Evolutionary conservation across 2,329 filamentous ascomycete species (phyloP).

Genomic region (Fusarium camptoceras): DNA sequence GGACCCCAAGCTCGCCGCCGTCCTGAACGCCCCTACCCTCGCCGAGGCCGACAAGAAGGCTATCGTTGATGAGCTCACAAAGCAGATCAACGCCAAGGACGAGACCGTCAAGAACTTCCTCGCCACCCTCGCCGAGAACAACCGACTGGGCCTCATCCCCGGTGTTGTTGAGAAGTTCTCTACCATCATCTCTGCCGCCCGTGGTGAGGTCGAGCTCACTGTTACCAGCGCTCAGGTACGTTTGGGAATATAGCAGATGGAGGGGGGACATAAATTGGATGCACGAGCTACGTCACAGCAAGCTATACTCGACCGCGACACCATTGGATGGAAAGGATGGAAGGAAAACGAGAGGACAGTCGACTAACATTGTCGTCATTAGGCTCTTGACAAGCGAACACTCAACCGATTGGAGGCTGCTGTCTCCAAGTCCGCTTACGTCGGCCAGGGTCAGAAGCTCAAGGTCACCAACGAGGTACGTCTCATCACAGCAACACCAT

Average conservation of each 20-base stretch:
- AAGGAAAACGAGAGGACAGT: constrained; percentile 2
- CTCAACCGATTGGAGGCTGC: constrained; percentile 87
- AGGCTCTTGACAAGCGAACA: constrained; percentile 89
- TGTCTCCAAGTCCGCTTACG: constrained; percentile 88
- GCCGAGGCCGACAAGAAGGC: constrained; percentile 81
- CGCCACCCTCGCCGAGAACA: constrained; percentile 91
- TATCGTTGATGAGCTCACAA: constrained; percentile 89
- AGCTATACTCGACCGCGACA: not conserved
- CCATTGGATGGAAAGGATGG: constrained; percentile 15
- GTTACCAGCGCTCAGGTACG: constrained; percentile 91
- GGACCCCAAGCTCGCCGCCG: constrained; percentile 81
- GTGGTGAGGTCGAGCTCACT: constrained; percentile 91
- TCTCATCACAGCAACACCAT: constrained; percentile 25
- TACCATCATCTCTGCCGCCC: constrained; percentile 86
- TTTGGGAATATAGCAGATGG: constrained; percentile 11
- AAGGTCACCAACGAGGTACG: constrained; percentile 92
- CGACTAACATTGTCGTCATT: constrained; percentile 35
- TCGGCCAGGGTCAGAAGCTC: constrained; percentile 94
- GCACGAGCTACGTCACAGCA: constrained; percentile 27
- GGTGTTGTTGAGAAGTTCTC: constrained; percentile 89
- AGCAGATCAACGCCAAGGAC: constrained; percentile 79
- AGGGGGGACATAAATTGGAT: constrained; percentile 1
- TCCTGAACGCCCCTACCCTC: constrained; percentile 86
- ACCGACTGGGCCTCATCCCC: constrained; percentile 85
- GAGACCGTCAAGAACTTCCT: constrained; percentile 96